Conservation (phyloP, 495 filamentous ascomycete genomes). For the Pyrenopolyporus hunteri region DNA sequence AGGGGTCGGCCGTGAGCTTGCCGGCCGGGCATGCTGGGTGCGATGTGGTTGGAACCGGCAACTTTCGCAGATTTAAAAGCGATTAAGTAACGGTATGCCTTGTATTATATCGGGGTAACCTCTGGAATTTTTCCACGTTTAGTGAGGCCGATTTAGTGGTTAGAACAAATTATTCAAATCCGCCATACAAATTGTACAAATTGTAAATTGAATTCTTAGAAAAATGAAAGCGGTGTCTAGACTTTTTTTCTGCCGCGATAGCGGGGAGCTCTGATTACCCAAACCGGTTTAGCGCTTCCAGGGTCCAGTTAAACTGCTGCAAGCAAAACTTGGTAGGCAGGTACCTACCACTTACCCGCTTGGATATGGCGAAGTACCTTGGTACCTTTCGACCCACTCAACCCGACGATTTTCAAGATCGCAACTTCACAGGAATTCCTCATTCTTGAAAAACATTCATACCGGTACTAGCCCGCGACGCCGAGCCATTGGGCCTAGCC, state of each 20-base stretch:
- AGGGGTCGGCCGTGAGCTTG: conserved; percentile 64
- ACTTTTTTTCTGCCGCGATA: conserved; percentile 44
- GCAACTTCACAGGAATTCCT: conserved; percentile 1
- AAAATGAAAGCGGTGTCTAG: conserved; percentile 25
- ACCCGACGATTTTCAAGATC: conserved; percentile 32
- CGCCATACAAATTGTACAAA: background rate
- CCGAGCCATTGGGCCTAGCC: background rate
- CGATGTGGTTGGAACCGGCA: background rate
- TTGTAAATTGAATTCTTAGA: conserved; percentile 21
- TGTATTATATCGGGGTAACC: too few relatives aligned
- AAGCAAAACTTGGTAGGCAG: too few relatives aligned
- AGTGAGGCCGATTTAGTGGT: too few relatives aligned
- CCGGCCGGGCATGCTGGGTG: conserved; percentile 68
- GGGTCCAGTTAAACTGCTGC: background rate
- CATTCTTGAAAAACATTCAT: background rate
- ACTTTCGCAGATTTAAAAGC: background rate
- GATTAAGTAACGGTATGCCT: background rate
- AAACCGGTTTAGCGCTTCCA: too few relatives aligned
- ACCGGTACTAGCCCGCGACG: background rate
- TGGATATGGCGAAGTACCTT: background rate
- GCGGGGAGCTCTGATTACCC: conserved; percentile 36
- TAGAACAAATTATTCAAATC: background rate
- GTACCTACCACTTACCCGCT: background rate
- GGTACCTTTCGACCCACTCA: conserved; percentile 12
- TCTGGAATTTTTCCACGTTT: too few relatives aligned